Evolutionary conservation across 2,329 filamentous ascomycete genomes (phyloP).

Genomic region (Hymenoscyphus fructigenus): DNA sequence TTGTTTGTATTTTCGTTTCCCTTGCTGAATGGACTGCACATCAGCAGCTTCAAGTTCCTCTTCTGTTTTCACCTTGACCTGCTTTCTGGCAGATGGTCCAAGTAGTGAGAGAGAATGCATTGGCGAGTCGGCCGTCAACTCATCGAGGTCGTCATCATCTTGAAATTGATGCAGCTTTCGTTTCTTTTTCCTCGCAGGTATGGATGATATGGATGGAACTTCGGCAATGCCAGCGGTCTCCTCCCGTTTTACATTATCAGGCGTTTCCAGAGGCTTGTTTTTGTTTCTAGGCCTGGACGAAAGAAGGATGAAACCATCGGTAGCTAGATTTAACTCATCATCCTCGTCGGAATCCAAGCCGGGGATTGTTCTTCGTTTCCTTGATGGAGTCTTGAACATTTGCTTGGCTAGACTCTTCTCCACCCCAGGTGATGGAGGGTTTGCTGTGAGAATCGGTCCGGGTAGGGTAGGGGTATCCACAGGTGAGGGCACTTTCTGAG

Average conservation of each 20-base stretch:
- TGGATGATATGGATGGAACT: slow-evolving; percentile 7
- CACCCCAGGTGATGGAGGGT: slow-evolving; percentile 3
- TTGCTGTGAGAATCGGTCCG: not conserved
- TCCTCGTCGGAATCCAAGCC: slow-evolving; percentile 22
- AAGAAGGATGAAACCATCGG: slow-evolving; percentile 27
- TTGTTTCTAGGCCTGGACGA: slow-evolving; percentile 21
- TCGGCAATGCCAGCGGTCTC: slow-evolving; percentile 12
- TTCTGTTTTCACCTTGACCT: slow-evolving; percentile 13
- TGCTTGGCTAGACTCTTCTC: not conserved
- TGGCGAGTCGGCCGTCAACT: slow-evolving; percentile 14
- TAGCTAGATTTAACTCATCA: slow-evolving; percentile 32
- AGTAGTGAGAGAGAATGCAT: not conserved
- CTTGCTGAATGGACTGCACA: not conserved
- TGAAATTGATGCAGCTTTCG: slow-evolving; percentile 22
- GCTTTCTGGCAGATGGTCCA: slow-evolving; percentile 6
- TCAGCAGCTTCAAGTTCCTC: not conserved
- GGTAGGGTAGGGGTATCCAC: not conserved
- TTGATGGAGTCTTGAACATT: slow-evolving; percentile 4
- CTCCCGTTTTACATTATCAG: slow-evolving; percentile 23
- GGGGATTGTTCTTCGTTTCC: slow-evolving; percentile 3
- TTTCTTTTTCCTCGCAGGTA: slow-evolving; percentile 14
- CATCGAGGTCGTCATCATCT: slow-evolving; percentile 16
- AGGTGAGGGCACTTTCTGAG: not conserved
- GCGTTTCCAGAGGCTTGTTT: slow-evolving; percentile 11
- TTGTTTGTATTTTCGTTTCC: slow-evolving; percentile 4